Evolutionary conservation across 192 early-diverging fungal species (phyloP).

Genomic region (Coemansia sp.): DNA sequence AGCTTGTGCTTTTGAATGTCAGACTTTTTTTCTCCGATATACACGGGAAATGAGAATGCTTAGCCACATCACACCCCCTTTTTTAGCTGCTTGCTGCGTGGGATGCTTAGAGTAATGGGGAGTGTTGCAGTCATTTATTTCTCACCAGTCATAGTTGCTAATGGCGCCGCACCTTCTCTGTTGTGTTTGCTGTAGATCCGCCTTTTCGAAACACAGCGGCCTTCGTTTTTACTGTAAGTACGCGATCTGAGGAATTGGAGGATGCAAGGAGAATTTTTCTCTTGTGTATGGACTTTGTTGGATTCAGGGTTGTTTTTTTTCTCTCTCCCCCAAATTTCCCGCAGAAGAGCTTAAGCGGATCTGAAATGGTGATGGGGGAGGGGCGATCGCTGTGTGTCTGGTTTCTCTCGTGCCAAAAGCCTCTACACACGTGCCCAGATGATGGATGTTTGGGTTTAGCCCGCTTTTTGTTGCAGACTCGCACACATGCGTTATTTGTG

Average conservation of each 20-base stretch:
- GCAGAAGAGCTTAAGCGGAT: too few relatives aligned
- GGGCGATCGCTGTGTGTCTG: too few relatives aligned
- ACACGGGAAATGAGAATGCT: neutral
- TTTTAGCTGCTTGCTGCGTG: neutral
- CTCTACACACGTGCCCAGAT: too few relatives aligned
- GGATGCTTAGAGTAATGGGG: neutral
- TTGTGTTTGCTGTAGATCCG: conserved; percentile 21
- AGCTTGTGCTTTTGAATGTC: neutral
- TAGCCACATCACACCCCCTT: neutral
- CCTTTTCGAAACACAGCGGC: conserved; percentile 25
- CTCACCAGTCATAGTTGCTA: neutral
- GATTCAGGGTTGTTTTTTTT: too few relatives aligned
- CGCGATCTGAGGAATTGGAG: neutral
- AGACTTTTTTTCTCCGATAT: neutral
- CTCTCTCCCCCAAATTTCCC: neutral
- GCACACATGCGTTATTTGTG: too few relatives aligned
- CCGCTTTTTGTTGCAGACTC: too few relatives aligned
- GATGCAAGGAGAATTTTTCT: too few relatives aligned
- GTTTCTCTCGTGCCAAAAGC: too few relatives aligned
- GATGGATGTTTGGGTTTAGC: too few relatives aligned
- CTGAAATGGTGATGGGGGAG: too few relatives aligned
- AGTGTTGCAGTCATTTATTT: neutral
- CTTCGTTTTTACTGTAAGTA: conserved; percentile 54
- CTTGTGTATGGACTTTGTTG: too few relatives aligned
- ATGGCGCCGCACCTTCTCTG: neutral